Evolutionary conservation across 345 rosid species (phyloP), one percentile per base, ranked within the genome.

Genomic region (Populus deltoides): DNA sequence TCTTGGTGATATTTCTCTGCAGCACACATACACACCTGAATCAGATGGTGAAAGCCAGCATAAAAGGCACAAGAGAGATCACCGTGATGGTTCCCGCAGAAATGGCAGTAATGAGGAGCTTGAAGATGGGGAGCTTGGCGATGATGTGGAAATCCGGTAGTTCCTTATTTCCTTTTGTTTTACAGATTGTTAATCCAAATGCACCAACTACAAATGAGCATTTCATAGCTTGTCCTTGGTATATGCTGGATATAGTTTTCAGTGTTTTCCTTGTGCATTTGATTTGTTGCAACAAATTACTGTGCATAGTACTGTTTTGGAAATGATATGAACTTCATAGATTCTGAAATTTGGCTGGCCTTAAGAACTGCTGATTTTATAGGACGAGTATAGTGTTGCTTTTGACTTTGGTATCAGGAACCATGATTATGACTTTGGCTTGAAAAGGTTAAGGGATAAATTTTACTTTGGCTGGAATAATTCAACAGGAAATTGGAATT

Each of bases 51-150:
- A 91, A 83, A 89, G 81, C 66, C 83, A 92, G 78, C 95, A 90
- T 83, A 96, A 85, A 82, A 91, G 84, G 81, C 92, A 84, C 79
- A 92, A 89, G 80, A 92, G 92, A 81, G 99, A 93, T 33, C 90
- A 92, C 70, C 84, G 90, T 27, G 95, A 92, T 71, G 78, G 91
- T 75, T 79, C 90, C 51, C 93, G 94, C 25, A 84, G 93, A 85
- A 85, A 82, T 87, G 84, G 92, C 1, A 91, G 88, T 68, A 65
- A 89, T 68, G 97, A 93, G 1, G 98, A 96, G 75, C 90, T 97
- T 47, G 98, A 94, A 82, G 99, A 97, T 86, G 99, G 99, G 51
- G 98, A 96, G 79, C 84, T 96, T 62, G 98, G 98, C 18, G 95
- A 90, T 76, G 98, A 92, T 65, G 97, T 97, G 47, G 99, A 97